These are phyloP conservation scores for Irpex sp. DNA, from an alignment of 1,284 basidiomycete genomes.

Conservation along the genomic window DNA sequence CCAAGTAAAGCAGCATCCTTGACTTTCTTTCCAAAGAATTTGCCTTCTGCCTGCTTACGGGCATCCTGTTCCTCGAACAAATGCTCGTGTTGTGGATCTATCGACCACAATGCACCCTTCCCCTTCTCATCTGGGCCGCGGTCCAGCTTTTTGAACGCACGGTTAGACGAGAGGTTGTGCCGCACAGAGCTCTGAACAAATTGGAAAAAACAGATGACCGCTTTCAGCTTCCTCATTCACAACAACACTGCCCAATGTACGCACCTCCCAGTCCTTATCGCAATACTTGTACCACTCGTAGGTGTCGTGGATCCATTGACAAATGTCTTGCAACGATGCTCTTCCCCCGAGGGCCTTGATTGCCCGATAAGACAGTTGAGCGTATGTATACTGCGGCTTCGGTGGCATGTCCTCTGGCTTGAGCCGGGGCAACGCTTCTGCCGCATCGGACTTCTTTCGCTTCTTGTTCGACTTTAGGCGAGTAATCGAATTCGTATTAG, in stretches of 20 bases:
- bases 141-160: slow-evolving; percentile 84
- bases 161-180: slow-evolving; percentile 87
- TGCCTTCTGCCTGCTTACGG: slow-evolving; percentile 41
- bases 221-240: background rate
- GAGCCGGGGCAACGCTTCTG: slow-evolving; percentile 34
- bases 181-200: slow-evolving; percentile 78
- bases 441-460: slow-evolving; percentile 59
- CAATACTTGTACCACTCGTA: slow-evolving; percentile 86
- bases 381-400: slow-evolving; percentile 75
- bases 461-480: slow-evolving; percentile 57
- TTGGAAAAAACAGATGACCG: background rate
- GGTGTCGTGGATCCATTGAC: slow-evolving; percentile 85
- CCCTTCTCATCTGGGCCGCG: slow-evolving; percentile 82
- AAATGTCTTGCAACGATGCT: slow-evolving; percentile 89
- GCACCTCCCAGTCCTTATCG: slow-evolving; percentile 77
- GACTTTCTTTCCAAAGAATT: slow-evolving; percentile 45
- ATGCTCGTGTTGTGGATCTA: slow-evolving; percentile 72
- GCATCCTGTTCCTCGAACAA: slow-evolving; percentile 66
- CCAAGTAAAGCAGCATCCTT: slow-evolving; percentile 45
- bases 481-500: slow-evolving; percentile 57
- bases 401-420: slow-evolving; percentile 75
- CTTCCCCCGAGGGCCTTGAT: slow-evolving; percentile 79
- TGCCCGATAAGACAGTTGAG: slow-evolving; percentile 75
- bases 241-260: slow-evolving; percentile 21
- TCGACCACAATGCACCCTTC: slow-evolving; percentile 87